A percentile compares a stretch with the other conserved stretches of the same genome.
phyloP scores from a whole-genome alignment of 352 stramenopile species.

The Sclerospora graminicola region DNA sequence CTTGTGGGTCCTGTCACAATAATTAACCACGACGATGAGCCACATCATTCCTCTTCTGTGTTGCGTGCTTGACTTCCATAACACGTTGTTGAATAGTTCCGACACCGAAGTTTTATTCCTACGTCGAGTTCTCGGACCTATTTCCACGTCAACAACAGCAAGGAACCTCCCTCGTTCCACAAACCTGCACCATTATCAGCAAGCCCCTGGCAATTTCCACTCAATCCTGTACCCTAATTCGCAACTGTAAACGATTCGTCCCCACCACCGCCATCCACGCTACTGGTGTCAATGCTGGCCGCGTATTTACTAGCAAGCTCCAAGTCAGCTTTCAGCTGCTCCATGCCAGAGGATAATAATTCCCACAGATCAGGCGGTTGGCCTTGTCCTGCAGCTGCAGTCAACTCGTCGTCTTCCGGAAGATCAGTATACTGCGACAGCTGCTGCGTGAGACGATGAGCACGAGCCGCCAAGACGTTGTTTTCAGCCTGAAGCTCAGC shows the following conservation, averaged over 20 bases:
- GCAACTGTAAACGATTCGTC: slow-evolving; percentile 49
- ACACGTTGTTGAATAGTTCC: too few relatives aligned
- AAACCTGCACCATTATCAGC: slow-evolving; percentile 14
- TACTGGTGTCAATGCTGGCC: slow-evolving; percentile 61
- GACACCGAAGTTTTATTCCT: too few relatives aligned
- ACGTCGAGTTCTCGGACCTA: too few relatives aligned
- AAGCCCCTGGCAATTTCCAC: slow-evolving; percentile 14
- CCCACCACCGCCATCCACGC: slow-evolving; percentile 28
- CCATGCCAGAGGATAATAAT: slow-evolving; percentile 77
- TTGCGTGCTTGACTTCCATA: too few relatives aligned
- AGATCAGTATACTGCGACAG: slow-evolving; percentile 79
- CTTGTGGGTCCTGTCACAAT: too few relatives aligned
- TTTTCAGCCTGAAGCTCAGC: slow-evolving; percentile 78
- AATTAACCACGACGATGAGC: too few relatives aligned
- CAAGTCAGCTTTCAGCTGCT: slow-evolving; percentile 81
- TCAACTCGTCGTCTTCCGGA: slow-evolving; percentile 50
- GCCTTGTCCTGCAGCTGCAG: slow-evolving; percentile 34
- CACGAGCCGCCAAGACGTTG: slow-evolving; percentile 69
- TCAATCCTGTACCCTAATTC: slow-evolving; percentile 20
- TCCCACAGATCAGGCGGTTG: slow-evolving; percentile 76
- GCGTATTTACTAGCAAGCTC: slow-evolving; percentile 83
- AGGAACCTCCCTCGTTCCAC: too few relatives aligned
- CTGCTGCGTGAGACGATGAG: slow-evolving; percentile 69
- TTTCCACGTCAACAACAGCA: too few relatives aligned
- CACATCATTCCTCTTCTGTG: too few relatives aligned